phyloP scores from a whole-genome alignment of 2,329 filamentous ascomycete genomes.

The Alternaria brassicae region DNA sequence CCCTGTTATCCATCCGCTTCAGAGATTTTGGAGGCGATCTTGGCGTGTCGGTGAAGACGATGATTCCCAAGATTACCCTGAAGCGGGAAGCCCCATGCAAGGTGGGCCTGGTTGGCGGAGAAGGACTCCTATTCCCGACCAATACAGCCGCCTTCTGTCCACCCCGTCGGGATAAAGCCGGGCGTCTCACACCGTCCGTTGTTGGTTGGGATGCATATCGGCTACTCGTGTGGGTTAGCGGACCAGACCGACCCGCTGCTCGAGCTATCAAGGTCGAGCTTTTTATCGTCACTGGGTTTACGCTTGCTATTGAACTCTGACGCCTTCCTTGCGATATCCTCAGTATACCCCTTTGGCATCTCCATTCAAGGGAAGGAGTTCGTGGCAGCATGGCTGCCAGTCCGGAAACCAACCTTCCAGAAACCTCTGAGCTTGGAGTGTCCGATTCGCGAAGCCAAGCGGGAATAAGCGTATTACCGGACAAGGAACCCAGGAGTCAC shows the following conservation, averaged over 20 bases:
- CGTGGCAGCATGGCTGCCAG: constrained; percentile 43
- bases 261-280: constrained; percentile 11
- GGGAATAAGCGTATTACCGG: constrained; percentile 42
- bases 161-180: constrained; percentile 11
- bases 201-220: constrained; percentile 8
- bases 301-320: not conserved
- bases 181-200: constrained; percentile 14
- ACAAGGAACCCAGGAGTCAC: constrained; percentile 6
- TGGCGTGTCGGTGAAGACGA: constrained; percentile 7
- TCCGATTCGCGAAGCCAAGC: constrained; percentile 18
- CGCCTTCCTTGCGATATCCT: constrained; percentile 8
- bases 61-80: not conserved
- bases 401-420: constrained; percentile 47
- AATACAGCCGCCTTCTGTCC: constrained; percentile 8
- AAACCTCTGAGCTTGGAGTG: constrained; percentile 23
- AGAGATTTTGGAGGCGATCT: not conserved
- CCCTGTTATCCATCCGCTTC: not conserved
- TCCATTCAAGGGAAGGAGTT: not conserved
- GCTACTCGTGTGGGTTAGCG: constrained; percentile 15
- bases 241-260: constrained; percentile 16
- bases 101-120: not conserved
- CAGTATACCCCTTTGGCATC: not conserved
- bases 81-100: constrained; percentile 3
- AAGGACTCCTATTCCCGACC: constrained; percentile 25
- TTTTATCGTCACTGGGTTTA: constrained; percentile 12